Base-by-base conservation (phyloP, 805 yeast species). In the Torulaspora delbrueckii region DNA sequence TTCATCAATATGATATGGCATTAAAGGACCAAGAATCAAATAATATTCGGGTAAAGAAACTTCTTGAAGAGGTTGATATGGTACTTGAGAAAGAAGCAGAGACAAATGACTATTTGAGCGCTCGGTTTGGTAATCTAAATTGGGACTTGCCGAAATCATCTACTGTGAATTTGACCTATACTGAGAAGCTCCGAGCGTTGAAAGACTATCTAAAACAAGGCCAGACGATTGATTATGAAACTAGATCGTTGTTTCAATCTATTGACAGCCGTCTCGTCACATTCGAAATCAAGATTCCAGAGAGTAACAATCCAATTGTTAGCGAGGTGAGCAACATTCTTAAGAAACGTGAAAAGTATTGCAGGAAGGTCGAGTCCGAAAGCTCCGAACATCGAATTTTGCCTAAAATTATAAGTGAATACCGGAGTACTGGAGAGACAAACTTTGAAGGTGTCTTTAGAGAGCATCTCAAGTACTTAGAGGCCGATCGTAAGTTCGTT, bases 131-230 rank as follows among this genome's bases (percentile, higher is more conserved):
- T 1, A 62, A 76, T 0, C 61, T 63, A 1, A 62, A 70, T 26
- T 84, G 90, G 90, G 70, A 56, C 0, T 62, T 88, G 19, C 58
- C 64, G 0, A 53, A 69, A 0, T 77, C 89, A 1, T 53, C 58
- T 8, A 73, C 62, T 3, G 77, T 79, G 1, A 74, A 75, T 8
- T 13, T 28, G 10, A 51, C 60, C 0, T 69, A 65, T 1, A 60
- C 76, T 3, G 62, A 63, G 3, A 74, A 74, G 40, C 57, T 81
- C 1, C 56, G 59, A 1, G 73, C 73, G 16, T 67, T 82, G 58
- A 70, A 70, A 26, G 59, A 56, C 2, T 82, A 81, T 55, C 60
- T 84, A 13, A 54, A 57, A 1, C 79, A 78, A 50, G 93, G 95
- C 1, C 63, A 67, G 24, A 57, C 67, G 3, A 85, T 93, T 7